Conservation (phyloP, 2,329 filamentous ascomycete species). For the Acrodontium crateriforme region DNA sequence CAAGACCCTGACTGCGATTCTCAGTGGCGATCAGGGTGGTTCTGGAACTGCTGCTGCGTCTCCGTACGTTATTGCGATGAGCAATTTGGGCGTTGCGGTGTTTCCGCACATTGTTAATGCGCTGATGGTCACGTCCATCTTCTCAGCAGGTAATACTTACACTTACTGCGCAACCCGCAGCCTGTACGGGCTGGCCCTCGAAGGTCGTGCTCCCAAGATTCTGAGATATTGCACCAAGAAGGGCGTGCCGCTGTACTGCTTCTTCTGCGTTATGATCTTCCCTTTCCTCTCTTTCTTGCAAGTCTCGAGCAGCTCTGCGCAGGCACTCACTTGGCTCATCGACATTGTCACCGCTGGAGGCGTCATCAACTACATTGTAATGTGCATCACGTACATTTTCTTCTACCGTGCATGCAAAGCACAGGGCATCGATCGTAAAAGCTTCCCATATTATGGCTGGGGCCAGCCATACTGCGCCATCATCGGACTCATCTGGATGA, state of each 20-base stretch:
- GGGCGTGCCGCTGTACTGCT: slow-evolving; percentile 48
- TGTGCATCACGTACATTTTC: slow-evolving; percentile 44
- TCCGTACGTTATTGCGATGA: slow-evolving; percentile 23
- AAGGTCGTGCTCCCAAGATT: slow-evolving; percentile 40
- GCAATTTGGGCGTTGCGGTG: slow-evolving; percentile 29
- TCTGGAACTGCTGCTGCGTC: slow-evolving; percentile 21
- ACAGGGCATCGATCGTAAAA: slow-evolving; percentile 38
- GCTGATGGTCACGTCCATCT: slow-evolving; percentile 37
- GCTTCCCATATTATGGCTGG: slow-evolving; percentile 43
- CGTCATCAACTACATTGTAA: slow-evolving; percentile 48
- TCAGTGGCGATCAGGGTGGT: slow-evolving; percentile 7
- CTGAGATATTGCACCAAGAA: slow-evolving; percentile 45
- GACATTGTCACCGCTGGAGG: slow-evolving; percentile 44
- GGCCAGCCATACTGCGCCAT: slow-evolving; percentile 43
- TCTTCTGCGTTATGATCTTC: slow-evolving; percentile 33
- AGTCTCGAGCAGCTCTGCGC: slow-evolving; percentile 17
- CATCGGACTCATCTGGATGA: slow-evolving; percentile 19
- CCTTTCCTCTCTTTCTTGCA: slow-evolving; percentile 22
- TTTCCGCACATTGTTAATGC: slow-evolving; percentile 29
- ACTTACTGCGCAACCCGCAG: slow-evolving; percentile 40
- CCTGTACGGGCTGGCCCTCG: slow-evolving; percentile 39
- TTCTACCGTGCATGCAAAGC: slow-evolving; percentile 42
- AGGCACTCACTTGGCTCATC: slow-evolving; percentile 29
- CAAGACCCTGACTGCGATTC: slow-evolving; percentile 15
- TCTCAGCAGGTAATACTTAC: slow-evolving; percentile 43